Percentiles rank a stretch among this genome's conserved stretches.
These are phyloP conservation scores for Sporothrix humicola DNA, from an alignment of 2,329 filamentous ascomycete species.

Conservation along the genomic window DNA sequence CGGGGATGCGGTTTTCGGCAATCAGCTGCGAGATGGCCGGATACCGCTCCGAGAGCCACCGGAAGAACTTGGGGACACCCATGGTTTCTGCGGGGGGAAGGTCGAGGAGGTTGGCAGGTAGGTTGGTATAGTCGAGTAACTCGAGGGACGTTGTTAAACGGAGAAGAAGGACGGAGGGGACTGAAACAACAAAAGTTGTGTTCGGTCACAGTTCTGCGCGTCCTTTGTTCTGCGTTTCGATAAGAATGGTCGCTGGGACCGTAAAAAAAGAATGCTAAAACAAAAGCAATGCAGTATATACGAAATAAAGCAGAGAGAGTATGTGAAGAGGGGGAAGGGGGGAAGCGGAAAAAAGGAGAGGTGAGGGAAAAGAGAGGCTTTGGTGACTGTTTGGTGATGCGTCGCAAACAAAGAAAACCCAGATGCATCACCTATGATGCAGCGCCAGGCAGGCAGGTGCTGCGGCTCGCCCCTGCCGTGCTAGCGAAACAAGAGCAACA, in stretches of 20 bases:
- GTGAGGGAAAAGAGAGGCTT: background rate
- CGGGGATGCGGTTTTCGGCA: slow-evolving; percentile 96
- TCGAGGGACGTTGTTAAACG: background rate
- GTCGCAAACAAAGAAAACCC: slow-evolving; percentile 20
- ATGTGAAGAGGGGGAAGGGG: background rate
- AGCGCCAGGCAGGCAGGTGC: slow-evolving; percentile 28
- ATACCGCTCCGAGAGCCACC: slow-evolving; percentile 99
- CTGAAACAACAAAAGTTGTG: slow-evolving; percentile 14
- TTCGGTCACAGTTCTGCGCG: slow-evolving; percentile 12
- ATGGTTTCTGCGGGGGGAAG: slow-evolving; percentile 29
- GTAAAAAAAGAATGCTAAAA: background rate
- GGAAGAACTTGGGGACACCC: slow-evolving; percentile 85
- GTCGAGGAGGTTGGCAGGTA: background rate
- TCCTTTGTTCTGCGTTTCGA: background rate
- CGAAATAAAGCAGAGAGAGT: slow-evolving; percentile 1
- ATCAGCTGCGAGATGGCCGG: slow-evolving; percentile 98
- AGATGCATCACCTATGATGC: slow-evolving; percentile 29
- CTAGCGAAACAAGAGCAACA: background rate
- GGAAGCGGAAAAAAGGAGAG: background rate
- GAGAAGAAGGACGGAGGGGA: slow-evolving; percentile 12
- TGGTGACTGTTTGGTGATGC: slow-evolving; percentile 26
- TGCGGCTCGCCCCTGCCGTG: slow-evolving; percentile 12
- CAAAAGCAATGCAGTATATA: background rate
- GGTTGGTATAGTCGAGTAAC: background rate
- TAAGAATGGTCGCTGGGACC: slow-evolving; percentile 7